These are phyloP conservation scores for Aciculoconidium aculeatum DNA, from an alignment of 805 yeast genomes.

Conservation along the genomic window DNA sequence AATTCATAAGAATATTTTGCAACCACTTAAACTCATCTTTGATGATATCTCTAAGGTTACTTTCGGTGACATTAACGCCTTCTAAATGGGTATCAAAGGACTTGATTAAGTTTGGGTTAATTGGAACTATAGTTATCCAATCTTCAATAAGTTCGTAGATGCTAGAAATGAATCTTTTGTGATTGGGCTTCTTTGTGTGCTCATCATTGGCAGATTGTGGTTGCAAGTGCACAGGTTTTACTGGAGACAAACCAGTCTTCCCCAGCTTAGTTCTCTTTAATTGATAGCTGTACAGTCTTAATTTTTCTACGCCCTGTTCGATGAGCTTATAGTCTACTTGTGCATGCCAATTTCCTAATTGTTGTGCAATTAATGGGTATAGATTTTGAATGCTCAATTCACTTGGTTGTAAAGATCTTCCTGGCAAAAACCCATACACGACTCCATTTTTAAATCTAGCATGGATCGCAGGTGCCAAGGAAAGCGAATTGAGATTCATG, in stretches of 20 bases:
- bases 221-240: neutral
- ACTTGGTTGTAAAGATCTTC: constrained; percentile 50
- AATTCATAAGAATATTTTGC: constrained; percentile 26
- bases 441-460: constrained; percentile 69
- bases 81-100: constrained; percentile 32
- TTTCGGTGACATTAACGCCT: constrained; percentile 13
- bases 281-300: constrained; percentile 25
- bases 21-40: constrained; percentile 53
- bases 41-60: constrained; percentile 35
- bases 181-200: constrained; percentile 12
- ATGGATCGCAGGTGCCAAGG: constrained; percentile 63
- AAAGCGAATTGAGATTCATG: constrained; percentile 49
- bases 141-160: constrained; percentile 56
- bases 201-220: constrained; percentile 2
- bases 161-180: constrained; percentile 32
- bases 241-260: constrained; percentile 3
- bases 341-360: constrained; percentile 68
- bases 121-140: constrained; percentile 63
- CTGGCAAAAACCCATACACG: constrained; percentile 63
- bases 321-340: constrained; percentile 41
- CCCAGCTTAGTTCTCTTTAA: constrained; percentile 6
- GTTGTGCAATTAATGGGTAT: constrained; percentile 56
- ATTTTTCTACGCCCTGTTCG: constrained; percentile 39
- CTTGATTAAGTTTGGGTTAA: constrained; percentile 32
- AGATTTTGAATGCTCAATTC: constrained; percentile 46